A percentile compares a stretch with the other conserved stretches of the same genome.
Evolutionary conservation across 2,329 filamentous ascomycete genomes (phyloP).

Genomic region (Aspergillus clavatus): DNA sequence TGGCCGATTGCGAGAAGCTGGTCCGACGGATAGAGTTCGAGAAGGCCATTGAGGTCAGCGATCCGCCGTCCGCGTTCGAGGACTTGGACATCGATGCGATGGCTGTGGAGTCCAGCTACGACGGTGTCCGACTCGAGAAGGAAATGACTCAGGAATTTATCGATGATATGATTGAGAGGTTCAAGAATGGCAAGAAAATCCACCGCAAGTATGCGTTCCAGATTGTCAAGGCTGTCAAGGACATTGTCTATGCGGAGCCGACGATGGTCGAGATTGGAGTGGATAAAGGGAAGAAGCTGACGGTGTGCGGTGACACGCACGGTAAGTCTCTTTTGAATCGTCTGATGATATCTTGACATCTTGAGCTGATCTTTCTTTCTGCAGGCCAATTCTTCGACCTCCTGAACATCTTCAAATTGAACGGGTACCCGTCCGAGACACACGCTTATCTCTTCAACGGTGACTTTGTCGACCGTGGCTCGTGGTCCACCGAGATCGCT

Average conservation of each 20-base stretch:
- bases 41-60: conserved; percentile 87
- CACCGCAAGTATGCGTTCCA: conserved; percentile 97
- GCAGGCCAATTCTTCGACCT: conserved; percentile 96
- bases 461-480: conserved; percentile 95
- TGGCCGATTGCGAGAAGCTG: conserved; percentile 90
- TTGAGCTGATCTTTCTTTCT: conserved; percentile 1
- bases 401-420: conserved; percentile 90
- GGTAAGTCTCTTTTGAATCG: conserved; percentile 47
- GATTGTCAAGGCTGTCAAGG: conserved; percentile 84
- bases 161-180: conserved; percentile 92
- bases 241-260: conserved; percentile 84
- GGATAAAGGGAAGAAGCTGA: conserved; percentile 70
- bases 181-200: conserved; percentile 93
- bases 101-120: conserved; percentile 74
- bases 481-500: conserved; percentile 97
- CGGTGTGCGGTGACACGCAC: conserved; percentile 95
- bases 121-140: conserved; percentile 69
- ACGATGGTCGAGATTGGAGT: conserved; percentile 96
- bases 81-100: conserved; percentile 86
- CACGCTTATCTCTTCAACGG: conserved; percentile 98
- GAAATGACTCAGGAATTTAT: conserved; percentile 97
- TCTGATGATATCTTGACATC: background rate
- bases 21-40: conserved; percentile 90
- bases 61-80: conserved; percentile 87
- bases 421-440: conserved; percentile 76